Base-by-base conservation (phyloP, 108 stramenopile species). In the Aurantiochytrium sp. region DNA sequence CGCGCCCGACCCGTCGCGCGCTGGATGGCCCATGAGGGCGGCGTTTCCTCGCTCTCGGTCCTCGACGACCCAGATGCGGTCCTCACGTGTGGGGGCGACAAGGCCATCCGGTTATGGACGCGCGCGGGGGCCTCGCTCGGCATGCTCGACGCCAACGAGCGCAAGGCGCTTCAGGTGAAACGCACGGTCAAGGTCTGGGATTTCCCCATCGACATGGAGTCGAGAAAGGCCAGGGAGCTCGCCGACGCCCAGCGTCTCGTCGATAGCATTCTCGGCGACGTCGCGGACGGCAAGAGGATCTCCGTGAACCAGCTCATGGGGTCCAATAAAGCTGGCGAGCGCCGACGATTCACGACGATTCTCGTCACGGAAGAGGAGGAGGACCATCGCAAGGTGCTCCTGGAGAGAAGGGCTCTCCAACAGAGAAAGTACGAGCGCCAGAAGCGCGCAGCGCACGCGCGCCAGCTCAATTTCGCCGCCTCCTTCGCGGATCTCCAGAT, bases 131-230 rank as follows among this genome's bases (percentile, higher is more conserved):
- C 8, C 42, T 12, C n/a, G 42, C 45, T 81, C 24, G 73, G 73
- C 45, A 48, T n/a, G 27, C 45, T 81, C 27, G 73, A 81, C 12
- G 39, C 73, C n/a, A 81, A 81, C 45, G 73, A 81, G 45, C 73
- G 73, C 42, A 81, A 81, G 45, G 45, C 73, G 24, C n/a, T 81
- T 0, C 73, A 81, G 39, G 73, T 81, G 21, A 30, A 22, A 24
- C 42, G 73, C 10, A 27, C 30, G 0, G 12, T 48, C 30, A 81
- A 48, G 32, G 45, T 48, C n/a, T 81, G 73, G 73, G 8, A 81
- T 6, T 81, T 81, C 73, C 73, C 73, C 6, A 48, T 81, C 17
- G 73, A 81, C 73, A 81, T 81, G 73, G 45, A 81, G 17, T 48
- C 42, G 10, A 12, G 73, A 81, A 6, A 24, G 27, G 24, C 8